A percentile compares a stretch with the other conserved stretches of the same genome.
These are phyloP conservation scores for Protea cynaroides DNA, from an alignment of 164 flowering plant species.

Conservation along the genomic window DNA sequence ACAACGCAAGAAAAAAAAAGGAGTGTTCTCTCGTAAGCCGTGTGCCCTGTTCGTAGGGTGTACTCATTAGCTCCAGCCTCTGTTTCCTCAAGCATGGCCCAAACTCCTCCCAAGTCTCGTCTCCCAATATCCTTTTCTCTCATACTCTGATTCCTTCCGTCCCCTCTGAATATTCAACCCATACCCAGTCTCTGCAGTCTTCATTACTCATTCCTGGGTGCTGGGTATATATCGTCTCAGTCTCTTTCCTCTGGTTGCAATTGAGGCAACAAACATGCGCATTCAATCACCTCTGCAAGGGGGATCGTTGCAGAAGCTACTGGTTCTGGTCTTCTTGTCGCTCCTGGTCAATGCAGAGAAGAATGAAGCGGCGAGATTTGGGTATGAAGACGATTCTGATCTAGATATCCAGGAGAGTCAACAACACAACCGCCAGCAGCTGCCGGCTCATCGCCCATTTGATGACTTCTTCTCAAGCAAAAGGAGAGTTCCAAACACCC, in stretches of 20 bases:
- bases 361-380: conserved; percentile 6
- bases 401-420: conserved; percentile 1
- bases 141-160: no score
- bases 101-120: neutral
- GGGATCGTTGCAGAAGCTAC: conserved; percentile 17
- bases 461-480: conserved; percentile 34
- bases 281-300: conserved; percentile 2
- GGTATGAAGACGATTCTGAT: neutral
- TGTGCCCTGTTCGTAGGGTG: conserved; percentile 38
- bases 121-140: neutral
- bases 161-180: no score
- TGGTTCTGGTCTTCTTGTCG: conserved; percentile 18
- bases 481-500: conserved; percentile 46
- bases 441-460: conserved; percentile 6
- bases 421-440: neutral
- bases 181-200: no score
- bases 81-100: neutral
- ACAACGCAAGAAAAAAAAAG: neutral
- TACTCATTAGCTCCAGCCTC: conserved; percentile 14
- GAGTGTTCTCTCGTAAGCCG: conserved; percentile 20
- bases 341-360: conserved; percentile 21
- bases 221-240: neutral
- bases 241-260: neutral
- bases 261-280: conserved; percentile 13
- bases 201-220: neutral